Evolutionary conservation across 2,329 filamentous ascomycete species (phyloP).

Genomic region (Fusarium sp.): DNA sequence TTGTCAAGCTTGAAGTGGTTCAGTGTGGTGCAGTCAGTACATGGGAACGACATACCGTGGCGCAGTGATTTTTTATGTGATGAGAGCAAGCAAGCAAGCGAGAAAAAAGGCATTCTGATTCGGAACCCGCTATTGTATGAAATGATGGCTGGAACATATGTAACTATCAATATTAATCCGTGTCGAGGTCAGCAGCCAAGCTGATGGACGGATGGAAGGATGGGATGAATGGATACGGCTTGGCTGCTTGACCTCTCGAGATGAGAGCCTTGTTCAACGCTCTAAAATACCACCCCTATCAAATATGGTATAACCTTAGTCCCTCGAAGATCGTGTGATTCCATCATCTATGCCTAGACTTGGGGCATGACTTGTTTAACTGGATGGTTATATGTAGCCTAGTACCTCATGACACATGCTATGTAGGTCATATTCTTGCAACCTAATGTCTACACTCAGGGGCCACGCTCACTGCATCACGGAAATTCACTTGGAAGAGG

Average conservation of each 20-base stretch:
- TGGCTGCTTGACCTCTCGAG: constrained; percentile 18
- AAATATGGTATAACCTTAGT: neutral
- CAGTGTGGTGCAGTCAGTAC: neutral
- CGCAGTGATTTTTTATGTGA: constrained; percentile 29
- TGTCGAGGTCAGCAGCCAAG: constrained; percentile 18
- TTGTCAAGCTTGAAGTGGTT: constrained; percentile 9
- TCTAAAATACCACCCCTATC: constrained; percentile 23
- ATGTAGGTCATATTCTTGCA: neutral
- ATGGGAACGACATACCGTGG: constrained; percentile 12
- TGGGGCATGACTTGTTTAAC: neutral
- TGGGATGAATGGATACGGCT: neutral
- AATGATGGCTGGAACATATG: constrained; percentile 29
- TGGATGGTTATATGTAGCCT: neutral
- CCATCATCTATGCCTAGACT: neutral
- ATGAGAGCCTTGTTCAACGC: constrained; percentile 17
- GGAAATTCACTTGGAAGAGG: neutral
- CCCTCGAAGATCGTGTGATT: neutral
- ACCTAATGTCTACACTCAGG: neutral
- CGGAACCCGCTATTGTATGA: constrained; percentile 28
- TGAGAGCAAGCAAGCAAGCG: constrained; percentile 31
- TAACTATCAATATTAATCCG: constrained; percentile 41
- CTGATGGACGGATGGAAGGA: neutral
- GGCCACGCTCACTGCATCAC: neutral
- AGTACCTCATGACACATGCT: neutral
- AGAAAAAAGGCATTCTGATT: constrained; percentile 28